phyloP scores from a whole-genome alignment of 108 stramenopile species.

The Seminavis robusta region DNA sequence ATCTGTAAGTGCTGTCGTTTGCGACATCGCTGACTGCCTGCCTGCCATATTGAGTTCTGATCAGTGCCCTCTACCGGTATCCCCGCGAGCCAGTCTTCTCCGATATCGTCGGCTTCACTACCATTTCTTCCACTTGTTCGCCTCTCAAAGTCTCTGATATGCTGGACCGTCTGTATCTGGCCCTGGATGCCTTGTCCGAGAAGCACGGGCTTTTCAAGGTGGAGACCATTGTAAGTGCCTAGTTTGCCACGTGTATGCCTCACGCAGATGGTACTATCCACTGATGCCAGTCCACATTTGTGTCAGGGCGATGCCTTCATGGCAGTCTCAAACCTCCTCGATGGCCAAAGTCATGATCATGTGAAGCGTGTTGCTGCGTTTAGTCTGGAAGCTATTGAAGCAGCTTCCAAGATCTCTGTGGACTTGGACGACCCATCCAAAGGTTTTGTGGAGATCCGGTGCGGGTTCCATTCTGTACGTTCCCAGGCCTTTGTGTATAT shows the following conservation, averaged over 20 bases:
- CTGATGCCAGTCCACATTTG: too few relatives aligned
- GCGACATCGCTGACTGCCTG: conserved; percentile 60
- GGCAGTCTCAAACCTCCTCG: conserved; percentile 21
- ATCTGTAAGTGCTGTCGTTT: conserved; percentile 42
- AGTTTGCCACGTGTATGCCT: conserved; percentile 40
- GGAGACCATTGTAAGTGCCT: conserved; percentile 52
- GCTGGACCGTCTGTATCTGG: conserved; percentile 28
- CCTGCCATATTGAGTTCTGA: too few relatives aligned
- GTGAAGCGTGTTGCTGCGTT: conserved; percentile 52
- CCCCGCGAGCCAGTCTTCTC: conserved; percentile 12
- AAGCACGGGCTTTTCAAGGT: conserved; percentile 40
- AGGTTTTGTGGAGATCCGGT: conserved; percentile 46
- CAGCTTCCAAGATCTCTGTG: conserved; percentile 33
- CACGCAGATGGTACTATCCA: too few relatives aligned
- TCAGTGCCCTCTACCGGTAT: conserved; percentile 10
- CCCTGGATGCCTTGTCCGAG: conserved; percentile 19
- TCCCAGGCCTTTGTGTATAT: too few relatives aligned
- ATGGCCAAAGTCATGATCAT: conserved; percentile 38
- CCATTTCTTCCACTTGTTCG: conserved; percentile 9
- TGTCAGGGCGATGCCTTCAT: conserved; percentile 57
- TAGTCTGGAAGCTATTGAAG: conserved; percentile 38
- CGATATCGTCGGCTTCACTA: too few relatives aligned
- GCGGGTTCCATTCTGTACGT: conserved; percentile 53
- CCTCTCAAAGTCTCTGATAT: conserved; percentile 28
- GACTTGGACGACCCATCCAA: conserved; percentile 24